Evolutionary conservation across 2,329 filamentous ascomycete genomes (phyloP), one percentile per base, ranked within the genome.

Genomic region (Nemania diffusa): DNA sequence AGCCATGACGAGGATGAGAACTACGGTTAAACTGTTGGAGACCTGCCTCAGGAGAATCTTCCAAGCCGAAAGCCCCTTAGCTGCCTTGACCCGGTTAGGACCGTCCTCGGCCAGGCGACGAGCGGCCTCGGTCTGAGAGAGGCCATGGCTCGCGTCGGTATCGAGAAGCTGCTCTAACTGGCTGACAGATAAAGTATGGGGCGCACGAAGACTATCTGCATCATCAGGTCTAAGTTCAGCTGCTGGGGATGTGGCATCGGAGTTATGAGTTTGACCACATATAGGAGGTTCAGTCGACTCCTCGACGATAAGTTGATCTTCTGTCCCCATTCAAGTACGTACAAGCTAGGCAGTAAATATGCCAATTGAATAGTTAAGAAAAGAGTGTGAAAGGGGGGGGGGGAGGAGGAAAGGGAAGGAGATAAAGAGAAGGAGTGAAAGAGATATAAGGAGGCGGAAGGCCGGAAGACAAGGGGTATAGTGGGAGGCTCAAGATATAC

Each of bases 11-110:
- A 92, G 88, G 72, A 93, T 84, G 73, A 94, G 88, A 69, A 92
- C 89, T 77, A 91, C 84, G 71, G 91, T 93, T 80, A 93, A 83
- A 81, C 90, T 91, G 82, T 93, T 93, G 72, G 90, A 91, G 73
- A 92, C 86, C 82, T 93, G 91, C 77, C 90, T 91, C 81, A 93
- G 80, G 81, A 93, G 85, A 82, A 93, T 91, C 81, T 91, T 87
- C 88, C 90, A 92, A 80, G 90, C 76, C 79, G 90, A 92, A 81
- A 91, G 81, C 79, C 89, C 88, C 81, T 90, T 88, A 83, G 89
- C 87, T 80, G 88, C 87, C 80, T 90, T 87, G 82, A 93, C 87
- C 77, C 85, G 86, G 82, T 93, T 93, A 73, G 87, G 85, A 73
- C 91, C 91, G 85, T 92, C 83, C 77, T 85, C 84, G 78, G 81